Percentiles rank a stretch among this genome's conserved stretches.
Conservation (phyloP, 2,329 filamentous ascomycete species). For the Kalmusia sp. region DNA sequence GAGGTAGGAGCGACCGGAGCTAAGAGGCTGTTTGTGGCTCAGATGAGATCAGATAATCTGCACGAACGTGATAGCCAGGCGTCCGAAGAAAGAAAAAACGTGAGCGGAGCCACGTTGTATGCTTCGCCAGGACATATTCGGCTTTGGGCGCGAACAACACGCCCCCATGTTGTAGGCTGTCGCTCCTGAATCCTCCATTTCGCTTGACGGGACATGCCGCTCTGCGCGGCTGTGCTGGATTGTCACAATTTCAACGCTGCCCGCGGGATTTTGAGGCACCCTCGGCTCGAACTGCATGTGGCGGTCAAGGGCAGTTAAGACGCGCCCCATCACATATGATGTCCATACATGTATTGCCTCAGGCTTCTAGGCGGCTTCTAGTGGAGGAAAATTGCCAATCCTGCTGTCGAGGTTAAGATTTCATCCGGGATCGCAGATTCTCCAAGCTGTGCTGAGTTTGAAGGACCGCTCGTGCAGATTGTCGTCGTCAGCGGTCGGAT, state of each 20-base stretch:
- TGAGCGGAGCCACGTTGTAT: background rate
- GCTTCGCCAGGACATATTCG: background rate
- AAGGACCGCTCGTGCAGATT: slow-evolving; percentile 20
- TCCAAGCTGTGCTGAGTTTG: slow-evolving; percentile 8
- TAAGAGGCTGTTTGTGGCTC: background rate
- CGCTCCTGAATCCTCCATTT: slow-evolving; percentile 1
- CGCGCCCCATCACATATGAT: slow-evolving; percentile 23
- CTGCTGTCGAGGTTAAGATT: background rate
- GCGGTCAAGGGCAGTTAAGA: slow-evolving; percentile 2
- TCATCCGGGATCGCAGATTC: too few relatives aligned
- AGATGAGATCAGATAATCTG: slow-evolving; percentile 3
- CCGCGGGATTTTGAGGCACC: background rate
- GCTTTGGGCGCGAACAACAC: background rate
- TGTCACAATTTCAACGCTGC: background rate
- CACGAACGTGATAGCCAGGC: background rate
- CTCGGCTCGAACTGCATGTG: slow-evolving; percentile 11
- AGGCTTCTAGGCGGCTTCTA: slow-evolving; percentile 30
- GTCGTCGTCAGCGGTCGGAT: slow-evolving; percentile 25
- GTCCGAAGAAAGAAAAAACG: background rate
- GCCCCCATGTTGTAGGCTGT: background rate
- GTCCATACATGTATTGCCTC: slow-evolving; percentile 22
- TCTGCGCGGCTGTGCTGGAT: background rate
- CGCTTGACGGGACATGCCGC: slow-evolving; percentile 4
- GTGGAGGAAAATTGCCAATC: slow-evolving; percentile 22
- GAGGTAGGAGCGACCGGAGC: background rate